phyloP scores from a whole-genome alignment of 1,284 basidiomycete genomes.

The Sporisorium scitamineum region DNA sequence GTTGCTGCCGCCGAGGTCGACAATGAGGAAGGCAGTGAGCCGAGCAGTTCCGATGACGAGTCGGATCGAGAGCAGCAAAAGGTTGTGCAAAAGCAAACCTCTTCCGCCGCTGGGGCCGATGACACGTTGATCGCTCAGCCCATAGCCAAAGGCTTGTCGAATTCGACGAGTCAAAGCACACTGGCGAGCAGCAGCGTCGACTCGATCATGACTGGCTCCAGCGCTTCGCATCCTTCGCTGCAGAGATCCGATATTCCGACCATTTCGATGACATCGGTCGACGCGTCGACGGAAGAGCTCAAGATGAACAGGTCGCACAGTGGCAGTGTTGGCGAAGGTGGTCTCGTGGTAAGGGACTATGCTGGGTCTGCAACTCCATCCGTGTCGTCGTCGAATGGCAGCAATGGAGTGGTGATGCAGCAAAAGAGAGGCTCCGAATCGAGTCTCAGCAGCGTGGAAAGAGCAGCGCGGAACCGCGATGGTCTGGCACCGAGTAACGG shows the following conservation, averaged over 20 bases:
- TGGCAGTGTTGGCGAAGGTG: slow-evolving; percentile 2
- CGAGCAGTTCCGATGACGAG: slow-evolving; percentile 58
- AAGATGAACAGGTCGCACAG: slow-evolving; percentile 10
- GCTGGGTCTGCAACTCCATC: slow-evolving; percentile 4
- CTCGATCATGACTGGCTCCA: slow-evolving; percentile 35
- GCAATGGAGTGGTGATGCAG: slow-evolving; percentile 15
- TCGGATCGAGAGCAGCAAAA: slow-evolving; percentile 16
- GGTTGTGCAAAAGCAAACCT: not conserved
- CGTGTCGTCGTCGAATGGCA: slow-evolving; percentile 5
- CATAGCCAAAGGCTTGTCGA: slow-evolving; percentile 8
- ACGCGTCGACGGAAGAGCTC: slow-evolving; percentile 19
- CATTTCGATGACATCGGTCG: slow-evolving; percentile 44
- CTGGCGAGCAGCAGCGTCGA: slow-evolving; percentile 35
- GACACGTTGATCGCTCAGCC: slow-evolving; percentile 13
- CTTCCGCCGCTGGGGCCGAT: slow-evolving; percentile 13
- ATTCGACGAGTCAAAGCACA: slow-evolving; percentile 29
- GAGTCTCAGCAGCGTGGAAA: slow-evolving; percentile 42
- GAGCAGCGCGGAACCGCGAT: not conserved
- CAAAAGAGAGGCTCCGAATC: slow-evolving; percentile 29
- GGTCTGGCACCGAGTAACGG: slow-evolving; percentile 21
- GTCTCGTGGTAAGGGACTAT: slow-evolving; percentile 26
- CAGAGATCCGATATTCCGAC: slow-evolving; percentile 37
- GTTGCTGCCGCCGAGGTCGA: slow-evolving; percentile 37
- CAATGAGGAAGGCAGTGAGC: slow-evolving; percentile 70
- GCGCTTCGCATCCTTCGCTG: slow-evolving; percentile 30